phyloP scores from a whole-genome alignment of 176 grass and related monocot genomes.

The barley (Hordeum vulgare) region MorexV3_pseudomolecules_assembly NC_058520.1:267101858-267102357 shows the following conservation, averaged over 20 bases:
- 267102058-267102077: constrained; percentile 76
- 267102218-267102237: background rate
- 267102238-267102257: constrained; percentile 1
- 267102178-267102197: background rate
- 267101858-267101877: constrained; percentile 83
- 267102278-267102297: background rate
- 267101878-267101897: constrained; percentile 78
- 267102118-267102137: background rate
- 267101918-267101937: constrained; percentile 49
- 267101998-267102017: background rate
- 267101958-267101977: constrained; percentile 78
- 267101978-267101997: background rate
- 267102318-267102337: background rate
- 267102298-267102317: background rate
- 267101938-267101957: constrained; percentile 75
- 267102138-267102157: constrained; percentile 9
- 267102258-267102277: background rate
- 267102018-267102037: background rate
- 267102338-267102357: background rate
- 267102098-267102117: constrained; percentile 4
- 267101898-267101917: constrained; percentile 57
- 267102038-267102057: constrained; percentile 67
- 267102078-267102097: constrained; percentile 22
- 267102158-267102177: background rate
- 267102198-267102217: background rate